A percentile compares a stretch with the other conserved stretches of the same genome.
Conservation (phyloP, 441 rosid genomes). For the Eruca vesicaria region DNA sequence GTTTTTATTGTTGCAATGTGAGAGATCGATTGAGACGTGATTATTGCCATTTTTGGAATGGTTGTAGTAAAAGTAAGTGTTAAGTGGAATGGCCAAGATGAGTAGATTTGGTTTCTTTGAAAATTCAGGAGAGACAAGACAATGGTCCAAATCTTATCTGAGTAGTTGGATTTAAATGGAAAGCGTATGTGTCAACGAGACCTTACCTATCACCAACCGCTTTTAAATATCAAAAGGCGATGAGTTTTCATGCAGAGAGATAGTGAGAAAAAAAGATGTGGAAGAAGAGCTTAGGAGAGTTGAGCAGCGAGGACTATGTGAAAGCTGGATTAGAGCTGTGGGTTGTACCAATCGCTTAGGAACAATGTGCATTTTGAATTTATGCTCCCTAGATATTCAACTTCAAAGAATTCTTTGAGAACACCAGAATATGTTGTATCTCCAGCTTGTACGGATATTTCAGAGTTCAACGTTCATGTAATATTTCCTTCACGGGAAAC, state of each 20-base stretch:
- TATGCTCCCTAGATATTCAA: not conserved
- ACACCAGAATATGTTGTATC: not conserved
- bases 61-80: not conserved
- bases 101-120: too few relatives aligned
- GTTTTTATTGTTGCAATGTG: slow-evolving; percentile 30
- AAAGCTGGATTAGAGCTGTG: not conserved
- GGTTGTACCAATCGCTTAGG: not conserved
- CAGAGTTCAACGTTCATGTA: not conserved
- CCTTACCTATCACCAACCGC: too few relatives aligned
- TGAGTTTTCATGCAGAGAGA: too few relatives aligned
- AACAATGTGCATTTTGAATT: not conserved
- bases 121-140: too few relatives aligned
- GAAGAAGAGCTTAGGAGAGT: too few relatives aligned
- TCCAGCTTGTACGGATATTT: not conserved
- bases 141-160: too few relatives aligned
- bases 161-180: too few relatives aligned
- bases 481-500: not conserved
- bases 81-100: too few relatives aligned
- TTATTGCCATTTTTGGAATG: slow-evolving; percentile 1
- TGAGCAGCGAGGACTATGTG: not conserved
- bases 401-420: not conserved
- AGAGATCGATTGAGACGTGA: slow-evolving; percentile 13
- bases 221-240: too few relatives aligned
- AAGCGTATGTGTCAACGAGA: too few relatives aligned
- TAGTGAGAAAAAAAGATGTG: too few relatives aligned